phyloP scores from a whole-genome alignment of 2,329 filamentous ascomycete species.

The Colletotrichum costaricense region DNA sequence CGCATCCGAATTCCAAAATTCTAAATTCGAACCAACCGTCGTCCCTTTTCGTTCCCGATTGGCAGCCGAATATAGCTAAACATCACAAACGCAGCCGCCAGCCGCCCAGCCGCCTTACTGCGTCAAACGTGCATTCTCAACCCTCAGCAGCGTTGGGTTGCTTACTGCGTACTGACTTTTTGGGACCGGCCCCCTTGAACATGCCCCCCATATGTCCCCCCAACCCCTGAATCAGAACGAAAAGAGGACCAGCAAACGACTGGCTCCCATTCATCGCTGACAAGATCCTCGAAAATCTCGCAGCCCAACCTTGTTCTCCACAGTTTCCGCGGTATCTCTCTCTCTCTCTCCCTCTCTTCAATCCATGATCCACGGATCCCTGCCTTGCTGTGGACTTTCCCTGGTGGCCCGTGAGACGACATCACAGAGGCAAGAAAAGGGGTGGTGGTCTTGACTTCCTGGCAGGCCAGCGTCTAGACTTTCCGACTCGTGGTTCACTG shows the following conservation, averaged over 20 bases:
- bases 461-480: not conserved
- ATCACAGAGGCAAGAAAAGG: not conserved
- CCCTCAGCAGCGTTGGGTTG: not conserved
- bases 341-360: not conserved
- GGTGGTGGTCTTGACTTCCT: not conserved
- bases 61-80: constrained; percentile 9
- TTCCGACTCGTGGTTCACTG: not conserved
- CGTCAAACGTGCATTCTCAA: not conserved
- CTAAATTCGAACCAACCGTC: not conserved
- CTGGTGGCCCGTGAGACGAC: not conserved
- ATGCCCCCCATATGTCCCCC: not conserved
- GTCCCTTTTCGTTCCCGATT: constrained; percentile 14
- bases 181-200: not conserved
- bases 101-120: constrained; percentile 21
- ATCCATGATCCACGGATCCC: not conserved
- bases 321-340: not conserved
- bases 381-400: not conserved
- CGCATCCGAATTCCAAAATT: not conserved
- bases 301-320: not conserved
- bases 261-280: constrained; percentile 11
- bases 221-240: constrained; percentile 18
- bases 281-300: constrained; percentile 15
- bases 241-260: constrained; percentile 15
- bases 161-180: not conserved
- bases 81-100: constrained; percentile 19